Base-by-base conservation (phyloP, 495 filamentous ascomycete genomes). In the Xylona heveae region DNA sequence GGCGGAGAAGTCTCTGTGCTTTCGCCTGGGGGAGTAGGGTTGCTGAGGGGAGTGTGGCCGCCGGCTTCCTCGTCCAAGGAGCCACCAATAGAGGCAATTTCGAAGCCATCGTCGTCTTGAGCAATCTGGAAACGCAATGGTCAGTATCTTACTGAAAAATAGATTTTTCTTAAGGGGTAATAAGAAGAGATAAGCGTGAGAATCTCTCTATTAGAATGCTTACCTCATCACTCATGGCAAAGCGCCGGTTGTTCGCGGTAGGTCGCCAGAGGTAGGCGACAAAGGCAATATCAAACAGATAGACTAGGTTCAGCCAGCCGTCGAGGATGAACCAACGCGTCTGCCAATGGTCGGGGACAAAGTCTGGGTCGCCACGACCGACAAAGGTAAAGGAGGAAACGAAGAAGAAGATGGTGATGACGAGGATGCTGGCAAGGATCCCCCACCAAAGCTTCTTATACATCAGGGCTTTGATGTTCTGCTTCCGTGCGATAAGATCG, bases 391-490 rank as follows among this genome's bases (percentile, higher is more conserved):
- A 83, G 31, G 78, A 85, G 57, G 93, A 95, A 53, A 94, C 68
- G 46, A 78, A 76, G 61, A 99, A 93, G 58, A 95, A 99, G 36
- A 61, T 83, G 43, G 95, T 94, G 39, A 94, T 94, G 31, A 95
- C 79, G 33, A 93, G 57, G 48, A 99, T 92, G 42, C 75, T 83
- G 35, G 64, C 64, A 10, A 99, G 61, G 38, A 99, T 90, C 51
- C 81, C 84, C 80, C 80, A 99, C 88, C 88, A 99, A 16, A 99
- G 72, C 52, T 90, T 91, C 55, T 79, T 82, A 59, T 95, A 99
- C 88, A 99, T 99, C 49, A 67, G 52, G 14, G 78, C 76, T 50
- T 99, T 99, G 35, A 74, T 74, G 49, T 74, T 78, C 54, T 99
- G 88, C 53, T 92, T 94, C 27, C 88, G 71, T 45, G 88, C 82